Base-by-base conservation (phyloP, 2,329 filamentous ascomycete genomes). In the Aphanoascus verrucosus region DNA sequence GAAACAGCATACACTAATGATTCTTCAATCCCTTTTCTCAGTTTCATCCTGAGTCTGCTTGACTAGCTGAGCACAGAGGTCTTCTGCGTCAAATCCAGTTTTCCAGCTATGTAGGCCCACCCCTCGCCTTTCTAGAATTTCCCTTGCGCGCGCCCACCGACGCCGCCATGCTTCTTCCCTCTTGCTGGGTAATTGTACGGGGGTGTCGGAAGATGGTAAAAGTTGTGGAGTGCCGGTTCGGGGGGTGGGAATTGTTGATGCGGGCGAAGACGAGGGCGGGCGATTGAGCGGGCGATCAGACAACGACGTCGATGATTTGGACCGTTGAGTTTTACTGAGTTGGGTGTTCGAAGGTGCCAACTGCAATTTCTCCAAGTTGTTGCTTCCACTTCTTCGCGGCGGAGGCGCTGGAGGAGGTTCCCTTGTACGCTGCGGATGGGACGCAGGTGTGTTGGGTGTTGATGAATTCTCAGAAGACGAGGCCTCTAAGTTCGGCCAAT, bases 141-240 rank as follows among this genome's bases (percentile, higher is more conserved):
- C 67, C 28, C 68, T 68, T 0, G 74, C 72, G 3, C 71, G 64
- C 41, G 67, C 68, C 74, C 74, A 77, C 32, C 74, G 67, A 23
- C 73, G 68, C 41, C 65, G 65, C 74, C 74, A 77, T 7, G 75
- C 61, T 53, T 76, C 74, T 53, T 76, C 70, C 7, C 73, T 72
- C 54, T 74, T 76, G 50, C 70, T 75, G 3, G 68, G 67, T 7
- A 41, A 2, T n/a, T 31, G 28, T 28, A 20, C 11, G n/a, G 50
- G 45, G n/a, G 14, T 28, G 4, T 49, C 46, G 20, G 46, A 40
- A 6, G 58, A 46, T 38, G 58, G 31, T 31, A 51, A 17, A n/a
- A 54, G n/a, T 41, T 57, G 53, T 46, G 48, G 32, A 28, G 45
- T 44, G 38, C 28, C 17, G 2, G 20, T 50, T 51, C 42, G 41